Evolutionary conservation across 805 yeast species (phyloP).

Genomic region (Ogataea henricii): DNA sequence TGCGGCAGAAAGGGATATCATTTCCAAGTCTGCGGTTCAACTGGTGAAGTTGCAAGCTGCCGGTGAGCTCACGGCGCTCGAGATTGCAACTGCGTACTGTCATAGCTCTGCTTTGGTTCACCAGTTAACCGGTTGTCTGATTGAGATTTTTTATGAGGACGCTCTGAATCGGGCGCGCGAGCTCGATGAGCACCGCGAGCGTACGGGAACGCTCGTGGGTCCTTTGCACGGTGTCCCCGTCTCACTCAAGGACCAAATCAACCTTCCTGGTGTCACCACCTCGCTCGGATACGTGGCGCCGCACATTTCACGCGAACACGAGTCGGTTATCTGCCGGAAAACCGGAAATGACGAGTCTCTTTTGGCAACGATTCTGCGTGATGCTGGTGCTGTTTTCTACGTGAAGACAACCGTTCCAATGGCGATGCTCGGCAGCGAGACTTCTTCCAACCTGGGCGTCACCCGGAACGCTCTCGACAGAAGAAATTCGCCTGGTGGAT

Average conservation of each 20-base stretch:
- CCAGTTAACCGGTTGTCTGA: conserved; percentile 43
- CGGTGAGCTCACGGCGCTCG: conserved; percentile 37
- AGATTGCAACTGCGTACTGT: conserved; percentile 41
- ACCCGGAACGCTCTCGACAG: conserved; percentile 41
- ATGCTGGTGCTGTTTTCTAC: conserved; percentile 44
- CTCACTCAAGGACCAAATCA: conserved; percentile 46
- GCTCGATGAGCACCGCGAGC: conserved; percentile 38
- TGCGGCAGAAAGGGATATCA: conserved; percentile 23
- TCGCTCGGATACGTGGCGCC: conserved; percentile 40
- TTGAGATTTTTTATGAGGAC: conserved; percentile 43
- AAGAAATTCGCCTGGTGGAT: conserved; percentile 43
- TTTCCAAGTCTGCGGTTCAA: conserved; percentile 20
- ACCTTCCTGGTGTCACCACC: conserved; percentile 39
- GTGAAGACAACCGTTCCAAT: conserved; percentile 47
- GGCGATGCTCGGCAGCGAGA: conserved; percentile 44
- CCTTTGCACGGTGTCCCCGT: conserved; percentile 48
- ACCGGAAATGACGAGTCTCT: conserved; percentile 34
- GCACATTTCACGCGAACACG: conserved; percentile 30
- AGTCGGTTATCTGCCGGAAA: conserved; percentile 24
- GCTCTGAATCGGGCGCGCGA: conserved; percentile 42
- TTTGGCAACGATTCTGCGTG: conserved; percentile 35
- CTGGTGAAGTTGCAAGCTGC: conserved; percentile 30
- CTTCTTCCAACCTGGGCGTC: conserved; percentile 41
- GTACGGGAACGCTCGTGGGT: conserved; percentile 40
- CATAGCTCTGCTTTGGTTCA: conserved; percentile 44